Conservation (phyloP, 192 early-diverging fungal genomes). For the Coemansia sp. region DNA sequence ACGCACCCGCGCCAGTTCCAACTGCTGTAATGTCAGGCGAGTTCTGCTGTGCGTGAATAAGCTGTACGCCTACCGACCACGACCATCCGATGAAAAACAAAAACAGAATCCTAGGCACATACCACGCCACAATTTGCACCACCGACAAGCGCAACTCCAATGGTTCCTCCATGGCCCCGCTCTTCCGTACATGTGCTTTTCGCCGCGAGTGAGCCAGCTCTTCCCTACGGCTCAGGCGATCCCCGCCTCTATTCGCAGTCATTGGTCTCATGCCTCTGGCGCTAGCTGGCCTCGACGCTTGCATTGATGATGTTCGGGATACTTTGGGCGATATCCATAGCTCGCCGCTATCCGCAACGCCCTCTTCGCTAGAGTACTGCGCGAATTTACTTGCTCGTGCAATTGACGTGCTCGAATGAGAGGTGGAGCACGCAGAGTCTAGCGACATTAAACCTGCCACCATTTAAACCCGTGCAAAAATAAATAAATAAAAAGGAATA, state of each 20-base stretch:
- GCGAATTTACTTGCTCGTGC: slow-evolving; percentile 3
- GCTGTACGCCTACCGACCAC: slow-evolving; percentile 47
- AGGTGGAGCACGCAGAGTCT: slow-evolving; percentile 9
- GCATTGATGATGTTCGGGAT: slow-evolving; percentile 21
- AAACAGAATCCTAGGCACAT: slow-evolving; percentile 37
- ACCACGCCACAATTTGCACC: slow-evolving; percentile 40
- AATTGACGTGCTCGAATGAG: slow-evolving; percentile 3
- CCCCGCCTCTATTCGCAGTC: neutral
- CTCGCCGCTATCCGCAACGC: slow-evolving; percentile 39
- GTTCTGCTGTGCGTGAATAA: slow-evolving; percentile 51
- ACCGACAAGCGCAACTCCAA: slow-evolving; percentile 23
- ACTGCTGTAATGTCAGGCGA: neutral
- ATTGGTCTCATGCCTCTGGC: neutral
- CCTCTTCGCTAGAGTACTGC: slow-evolving; percentile 10
- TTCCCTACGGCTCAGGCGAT: slow-evolving; percentile 1
- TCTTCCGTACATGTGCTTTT: slow-evolving; percentile 15
- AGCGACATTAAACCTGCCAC: slow-evolving; percentile 3
- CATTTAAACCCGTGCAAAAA: neutral
- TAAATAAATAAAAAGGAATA: neutral
- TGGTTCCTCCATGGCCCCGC: neutral
- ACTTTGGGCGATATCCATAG: slow-evolving; percentile 52
- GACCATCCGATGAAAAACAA: slow-evolving; percentile 50
- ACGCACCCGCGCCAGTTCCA: neutral
- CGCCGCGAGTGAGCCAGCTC: slow-evolving; percentile 16
- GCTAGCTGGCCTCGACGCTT: neutral